phyloP scores from a whole-genome alignment of 345 rosid species.

The rapeseed (Brassica napus) region Da-Ae NC_063439.1:26730501-26731000 shows the following conservation, averaged over 20 bases:
- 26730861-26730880: constrained; percentile 84
- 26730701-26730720: constrained; percentile 79
- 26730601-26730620: constrained; percentile 99
- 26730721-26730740: constrained; percentile 91
- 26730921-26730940: constrained; percentile 82
- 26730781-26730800: constrained; percentile 91
- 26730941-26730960: constrained; percentile 94
- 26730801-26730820: constrained; percentile 83
- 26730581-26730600: constrained; percentile 58
- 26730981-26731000: constrained; percentile 61
- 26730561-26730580: constrained; percentile 83
- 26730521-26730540: constrained; percentile 85
- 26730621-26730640: constrained; percentile 78
- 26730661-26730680: constrained; percentile 97
- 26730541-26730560: constrained; percentile 99
- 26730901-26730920: constrained; percentile 85
- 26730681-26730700: constrained; percentile 98
- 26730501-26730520: constrained; percentile 84
- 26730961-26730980: constrained; percentile 82
- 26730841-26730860: constrained; percentile 74
- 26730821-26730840: constrained; percentile 87
- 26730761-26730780: constrained; percentile 78
- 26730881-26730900: constrained; percentile 99
- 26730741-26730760: constrained; percentile 88
- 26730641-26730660: constrained; percentile 88